Evolutionary conservation across 371 early-diverging fungal species (phyloP), one percentile per base, ranked within the genome.

Genomic region (Blastocladiella emersonii): DNA sequence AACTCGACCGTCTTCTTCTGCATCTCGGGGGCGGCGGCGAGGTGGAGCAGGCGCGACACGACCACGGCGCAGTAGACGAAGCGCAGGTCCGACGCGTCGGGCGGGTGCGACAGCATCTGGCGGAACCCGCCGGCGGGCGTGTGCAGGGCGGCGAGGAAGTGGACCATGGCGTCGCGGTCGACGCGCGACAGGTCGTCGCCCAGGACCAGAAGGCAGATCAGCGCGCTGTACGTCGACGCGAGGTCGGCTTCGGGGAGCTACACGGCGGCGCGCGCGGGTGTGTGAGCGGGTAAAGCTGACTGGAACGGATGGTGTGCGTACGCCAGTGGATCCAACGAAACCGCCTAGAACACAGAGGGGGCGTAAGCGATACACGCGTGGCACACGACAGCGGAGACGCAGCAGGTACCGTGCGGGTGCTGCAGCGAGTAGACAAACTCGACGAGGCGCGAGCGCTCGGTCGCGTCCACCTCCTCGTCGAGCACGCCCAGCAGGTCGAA

Each of bases 181-280:
- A 96, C 93, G 12, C 93, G 79, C 17, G 85, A 73, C 37, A 93
- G 78, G 68, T 92, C 92, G 69, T 98, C 96, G 36, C 92, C 91
- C 36, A 98, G 81, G 35, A 91, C 70, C 5, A 92, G 64, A 35
- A 98, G 75, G 57, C 73, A 74, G 3, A 80, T 62, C 27, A 98
- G 73, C 1, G 96, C 95, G 1, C 92, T 89, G 73, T 96, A 98
- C 0, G 97, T 95, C 70, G 87, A 89, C 7, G 98, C 88, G 32
- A 94, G 70, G 74, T 93, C 79, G 41, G 71, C 68, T 4, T 51
- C 53, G 15, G 32, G 27, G 32, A 51, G 32, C 32, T 51, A 13
- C 2, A 10, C 48, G 25, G 19, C 25, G 25, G 2, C 53, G 19
- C 12, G 19, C 8, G 13, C 53, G 8, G 1, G 8, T 32, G 15